Evolutionary conservation across 371 early-diverging fungal genomes (phyloP), one percentile per base, ranked within the genome.

Genomic region (Capniomyces stellatus): DNA sequence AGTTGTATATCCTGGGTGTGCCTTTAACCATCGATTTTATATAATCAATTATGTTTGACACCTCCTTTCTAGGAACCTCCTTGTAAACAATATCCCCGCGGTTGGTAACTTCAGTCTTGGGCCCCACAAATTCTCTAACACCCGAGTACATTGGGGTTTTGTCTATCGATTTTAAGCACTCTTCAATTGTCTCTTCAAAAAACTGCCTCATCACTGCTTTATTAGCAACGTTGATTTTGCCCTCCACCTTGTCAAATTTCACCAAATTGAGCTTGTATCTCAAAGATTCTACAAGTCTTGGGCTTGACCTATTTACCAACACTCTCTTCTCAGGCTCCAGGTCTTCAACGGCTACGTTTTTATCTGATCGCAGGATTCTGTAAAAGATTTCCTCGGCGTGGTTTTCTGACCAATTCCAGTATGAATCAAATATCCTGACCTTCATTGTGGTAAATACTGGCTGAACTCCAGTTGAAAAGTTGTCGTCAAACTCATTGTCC

Each of bases 331-430:
- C 4, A 12, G 15, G 15, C 18, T 25, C 23, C 23, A 8, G 30
- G 3, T 25, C 23, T 48, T 10, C 4, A 21, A 15, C 8, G 27
- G 15, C 19, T 19, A 18, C 4, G 4, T 10, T 48, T 18, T 48
- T 29, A 15, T 8, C 23, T 10, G 29, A 28, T 18, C 30, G 25
- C 18, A 8, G 24, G 23, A 22, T 19, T 19, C 30, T 24, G 19
- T 19, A 24, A 19, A 22, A 48, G 3, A 48, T 19, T 48, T 48
- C 25, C 25, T 22, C 23, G 15, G 4, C 10, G 19, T 48, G 18
- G 4, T 92, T 92, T 52, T 89, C 83, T 46, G 83, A 85, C 95
- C 95, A 94, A 73, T 94, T 94, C 95, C 95, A 94, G 78, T 81
- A 84, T 28, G 93, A 93, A 55, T 92, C 89, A 61, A 85, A 92